Evolutionary conservation across 495 filamentous ascomycete species (phyloP), one percentile per base, ranked within the genome.

Genomic region (Pseudomonodictys pantanalensis): DNA sequence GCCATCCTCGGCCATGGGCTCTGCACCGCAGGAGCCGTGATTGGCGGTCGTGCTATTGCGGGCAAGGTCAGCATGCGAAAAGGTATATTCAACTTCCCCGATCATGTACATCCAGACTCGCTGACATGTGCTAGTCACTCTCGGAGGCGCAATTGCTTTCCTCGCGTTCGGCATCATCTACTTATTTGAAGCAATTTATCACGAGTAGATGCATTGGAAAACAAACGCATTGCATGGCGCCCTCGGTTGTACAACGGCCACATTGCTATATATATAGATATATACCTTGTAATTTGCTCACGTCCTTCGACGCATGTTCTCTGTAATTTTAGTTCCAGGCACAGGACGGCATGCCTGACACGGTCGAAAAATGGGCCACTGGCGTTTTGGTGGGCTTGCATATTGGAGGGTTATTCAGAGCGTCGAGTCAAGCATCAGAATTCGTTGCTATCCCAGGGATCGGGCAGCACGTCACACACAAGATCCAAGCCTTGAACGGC

Each of bases 11-110:
- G 95, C 35, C 93, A 98, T 72, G 86, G 83, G 25, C 80, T 90
- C 47, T 98, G 93, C 75, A 98, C 93, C 6, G 86, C 87, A 25
- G 86, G 88, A 41, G 93, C 93, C n/a, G 93, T 98, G 18, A 79
- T 98, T 56, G 93, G 93, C 6, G 93, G 93, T 33, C 78, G 90
- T 63, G 93, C 92, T 50, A 87, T 98, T 68, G 93, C 93, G 42
- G 93, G 92, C 20, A 85, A 81, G 73, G 95, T 98, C 56, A 97
- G 92, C 79, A 83, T 98, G 75, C 88, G 90, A 79, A 89, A 95
- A 79, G 91, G 93, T 97, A 83, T 80, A 92, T 91, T 44, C 3
- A 9, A 18, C 23, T 39, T 18, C 17, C 39, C 44, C 9, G 12
- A 25, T 10, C 17, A 26, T 8, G 17, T 1, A 43, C 23, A n/a